Base-by-base conservation (phyloP, 2,329 filamentous ascomycete genomes). In the Knufia fluminis region DNA sequence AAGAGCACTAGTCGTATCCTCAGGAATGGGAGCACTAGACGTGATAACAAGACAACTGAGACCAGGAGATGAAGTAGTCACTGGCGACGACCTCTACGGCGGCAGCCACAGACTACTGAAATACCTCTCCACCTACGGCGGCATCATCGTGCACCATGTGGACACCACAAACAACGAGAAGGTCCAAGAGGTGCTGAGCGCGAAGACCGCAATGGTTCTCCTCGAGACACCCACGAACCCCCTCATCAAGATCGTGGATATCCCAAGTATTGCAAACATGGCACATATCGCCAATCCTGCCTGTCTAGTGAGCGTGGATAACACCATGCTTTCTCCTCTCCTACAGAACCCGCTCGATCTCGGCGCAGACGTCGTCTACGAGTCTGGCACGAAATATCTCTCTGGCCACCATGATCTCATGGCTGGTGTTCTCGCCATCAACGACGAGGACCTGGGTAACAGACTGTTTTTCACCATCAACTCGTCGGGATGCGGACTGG, bases 341-440 rank as follows among this genome's bases (percentile, higher is more conserved):
- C 81, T 98, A 6, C 83, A 83, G 62, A 97, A 95, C 70, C 92
- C 92, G 4, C 79, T 98, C 16, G 91, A 97, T 53, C 77, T 97
- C 23, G 92, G 94, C 50, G 90, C 91, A 14, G 92, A 98, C 62
- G 85, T 98, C 58, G 88, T 94, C 49, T 98, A 98, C 69, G 92
- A 98, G 71, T 94, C 86, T 22, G 92, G 92, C 49, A 98, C 92
- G 20, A 98, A 98, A 68, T 98, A 98, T 63, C 77, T 98, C 4
- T 97, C 90, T 1, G 92, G 92, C 26, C 92, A 98, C 67, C 92
- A 98, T 73, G 94, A 98, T 65, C 85, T 98, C 64, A 98, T 98
- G 92, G 92, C 92, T 8, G 92, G 94, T 55, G 89, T 98, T 24
- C 85, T 98, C 57, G 92, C 90, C 19, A 81, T 90, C 66, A 97